Base-by-base conservation (phyloP, 805 yeast genomes). In the Suhomyces faveliae region DNA sequence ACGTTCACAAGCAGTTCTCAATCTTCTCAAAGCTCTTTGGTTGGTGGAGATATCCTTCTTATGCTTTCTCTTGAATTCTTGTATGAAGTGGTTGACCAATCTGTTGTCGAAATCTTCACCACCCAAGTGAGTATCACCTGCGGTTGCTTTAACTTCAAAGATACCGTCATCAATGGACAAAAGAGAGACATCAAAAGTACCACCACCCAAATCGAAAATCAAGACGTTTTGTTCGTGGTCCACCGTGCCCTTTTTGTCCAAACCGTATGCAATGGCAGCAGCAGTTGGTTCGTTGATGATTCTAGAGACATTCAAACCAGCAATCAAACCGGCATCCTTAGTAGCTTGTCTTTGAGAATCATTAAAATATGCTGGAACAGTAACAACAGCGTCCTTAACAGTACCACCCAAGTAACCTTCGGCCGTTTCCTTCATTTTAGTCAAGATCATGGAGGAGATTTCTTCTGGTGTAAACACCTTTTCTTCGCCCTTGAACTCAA, bases 1-100 rank as follows among this genome's bases (percentile, higher is more conserved):
- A 80, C 94, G 89, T 79, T 91, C 98, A 68, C 90, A 96, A 70
- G 92, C 97, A 68, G 97, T 87, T 85, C 92, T 91, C 66, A 91
- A 82, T 77, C 92, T 89, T 61, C 96, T 88, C 62, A 91, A 73
- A 37, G 97, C 91, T 76, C 90, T 87, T 60, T 83, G 79, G 76
- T 89, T 90, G 51, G 80, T 77, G 56, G 88, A 70, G 55, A 92
- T 77, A 70, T 94, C 97, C 63, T 89, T 85, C 63, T 80, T 80
- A 70, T 90, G 84, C 79, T 92, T 92, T 84, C 94, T 88, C 82
- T 91, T 89, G 79, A 90, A 90, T 70, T 91, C 97, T 74, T 86
- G 87, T 66, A 83, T 80, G 68, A 91, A 87, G 74, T 89, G 94
- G 73, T 84, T 84, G 55, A 89, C 91, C 65, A 89, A 85, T 72